Percentiles rank a stretch among this genome's conserved stretches.
phyloP scores from a whole-genome alignment of 208 protist species.

The Wallacemonas sp. region DNA sequence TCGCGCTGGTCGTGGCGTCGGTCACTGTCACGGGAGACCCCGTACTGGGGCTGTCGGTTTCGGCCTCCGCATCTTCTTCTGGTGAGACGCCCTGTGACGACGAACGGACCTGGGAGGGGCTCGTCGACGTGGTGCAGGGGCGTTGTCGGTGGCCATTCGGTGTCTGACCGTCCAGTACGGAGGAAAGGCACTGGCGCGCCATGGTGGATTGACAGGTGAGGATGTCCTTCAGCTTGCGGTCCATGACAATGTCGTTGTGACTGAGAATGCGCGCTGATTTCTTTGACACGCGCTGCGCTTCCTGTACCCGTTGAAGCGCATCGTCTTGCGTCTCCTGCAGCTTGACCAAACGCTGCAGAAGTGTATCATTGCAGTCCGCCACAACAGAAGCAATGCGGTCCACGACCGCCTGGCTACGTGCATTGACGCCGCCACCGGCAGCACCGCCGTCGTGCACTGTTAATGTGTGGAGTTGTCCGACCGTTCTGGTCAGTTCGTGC shows the following conservation, averaged over 20 bases:
- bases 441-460: neutral
- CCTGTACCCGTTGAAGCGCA: constrained; percentile 6
- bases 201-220: constrained; percentile 23
- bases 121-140: too few species aligned
- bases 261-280: constrained; percentile 24
- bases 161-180: neutral
- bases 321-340: constrained; percentile 2
- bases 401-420: constrained; percentile 22
- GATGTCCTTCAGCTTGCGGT: constrained; percentile 29
- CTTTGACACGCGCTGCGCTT: constrained; percentile 12
- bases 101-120: neutral
- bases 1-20: neutral
- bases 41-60: neutral
- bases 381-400: constrained; percentile 27
- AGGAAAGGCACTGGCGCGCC: constrained; percentile 13
- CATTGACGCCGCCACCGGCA: neutral
- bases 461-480: neutral
- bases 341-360: constrained; percentile 15
- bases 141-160: neutral
- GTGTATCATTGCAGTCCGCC: constrained; percentile 17
- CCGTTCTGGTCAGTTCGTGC: neutral
- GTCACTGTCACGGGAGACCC: neutral
- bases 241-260: constrained; percentile 35
- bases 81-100: constrained; percentile 7
- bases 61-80: neutral